phyloP scores from a whole-genome alignment of 345 rosid species.

The Rhizophora apiculata region DNA sequence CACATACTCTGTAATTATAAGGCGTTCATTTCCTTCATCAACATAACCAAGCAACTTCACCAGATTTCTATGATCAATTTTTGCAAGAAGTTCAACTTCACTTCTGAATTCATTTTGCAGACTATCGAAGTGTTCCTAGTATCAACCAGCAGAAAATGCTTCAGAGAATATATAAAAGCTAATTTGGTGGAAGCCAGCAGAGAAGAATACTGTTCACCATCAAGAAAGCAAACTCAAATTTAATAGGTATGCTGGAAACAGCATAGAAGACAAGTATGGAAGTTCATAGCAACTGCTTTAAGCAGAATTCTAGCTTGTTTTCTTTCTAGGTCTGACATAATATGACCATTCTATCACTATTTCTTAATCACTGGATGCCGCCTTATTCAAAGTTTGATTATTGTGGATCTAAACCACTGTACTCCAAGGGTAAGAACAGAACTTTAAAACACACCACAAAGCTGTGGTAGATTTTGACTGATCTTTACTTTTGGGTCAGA shows the following conservation, averaged over 20 bases:
- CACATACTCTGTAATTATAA: conserved; percentile 85
- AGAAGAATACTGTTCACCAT: background rate
- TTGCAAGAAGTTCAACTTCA: conserved; percentile 88
- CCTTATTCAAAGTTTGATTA: background rate
- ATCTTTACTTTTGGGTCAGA: background rate
- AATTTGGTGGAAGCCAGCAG: conserved; percentile 3
- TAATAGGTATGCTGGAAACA: background rate
- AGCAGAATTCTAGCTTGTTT: no score
- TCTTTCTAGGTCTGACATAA: no score
- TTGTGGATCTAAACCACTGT: background rate
- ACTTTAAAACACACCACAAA: background rate
- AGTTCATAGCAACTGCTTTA: no score
- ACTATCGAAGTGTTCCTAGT: conserved; percentile 67
- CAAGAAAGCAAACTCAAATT: conserved; percentile 3
- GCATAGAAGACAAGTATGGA: background rate
- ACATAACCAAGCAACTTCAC: conserved; percentile 90
- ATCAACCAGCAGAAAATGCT: conserved; percentile 13
- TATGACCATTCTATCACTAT: no score
- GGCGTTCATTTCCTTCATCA: conserved; percentile 78
- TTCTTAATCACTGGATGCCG: no score
- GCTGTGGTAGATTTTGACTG: background rate
- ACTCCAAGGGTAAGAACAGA: background rate
- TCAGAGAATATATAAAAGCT: background rate
- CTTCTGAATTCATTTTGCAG: conserved; percentile 79
- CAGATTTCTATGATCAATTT: conserved; percentile 84